Percentiles rank a stretch among this genome's conserved stretches.
Evolutionary conservation across 2,329 filamentous ascomycete species (phyloP).

Genomic region (Nannizziopsis barbatae): DNA sequence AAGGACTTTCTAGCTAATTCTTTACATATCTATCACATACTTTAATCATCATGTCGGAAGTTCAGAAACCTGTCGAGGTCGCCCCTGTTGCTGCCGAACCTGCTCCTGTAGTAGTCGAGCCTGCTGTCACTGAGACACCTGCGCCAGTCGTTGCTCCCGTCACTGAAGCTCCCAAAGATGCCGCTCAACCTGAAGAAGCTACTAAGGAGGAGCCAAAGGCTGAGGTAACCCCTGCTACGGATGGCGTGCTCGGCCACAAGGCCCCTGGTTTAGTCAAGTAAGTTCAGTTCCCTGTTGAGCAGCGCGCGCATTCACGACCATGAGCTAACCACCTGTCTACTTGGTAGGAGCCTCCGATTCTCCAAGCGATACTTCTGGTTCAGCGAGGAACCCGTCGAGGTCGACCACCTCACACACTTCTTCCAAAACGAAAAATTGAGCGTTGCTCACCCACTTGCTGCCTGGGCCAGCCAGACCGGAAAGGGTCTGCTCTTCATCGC

Average conservation of each 20-base stretch:
- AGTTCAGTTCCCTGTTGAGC: constrained; percentile 29
- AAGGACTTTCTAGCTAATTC: constrained; percentile 14
- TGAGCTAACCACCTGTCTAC: constrained; percentile 15
- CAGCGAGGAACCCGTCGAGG: constrained; percentile 58
- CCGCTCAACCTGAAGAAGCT: constrained; percentile 28
- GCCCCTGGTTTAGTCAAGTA: constrained; percentile 81
- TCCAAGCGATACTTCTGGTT: constrained; percentile 93
- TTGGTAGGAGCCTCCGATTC: constrained; percentile 67
- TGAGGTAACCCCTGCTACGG: constrained; percentile 56
- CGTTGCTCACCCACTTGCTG: constrained; percentile 64
- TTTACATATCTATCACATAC: constrained; percentile 29
- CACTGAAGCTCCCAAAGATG: constrained; percentile 19
- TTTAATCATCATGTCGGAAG: constrained; percentile 51
- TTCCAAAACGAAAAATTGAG: constrained; percentile 80
- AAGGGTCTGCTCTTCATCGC: constrained; percentile 90
- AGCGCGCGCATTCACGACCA: neutral
- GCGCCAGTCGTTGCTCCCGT: constrained; percentile 31
- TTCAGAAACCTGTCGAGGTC: constrained; percentile 56
- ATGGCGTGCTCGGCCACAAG: constrained; percentile 84
- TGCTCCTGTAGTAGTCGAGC: constrained; percentile 9
- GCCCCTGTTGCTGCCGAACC: constrained; percentile 25
- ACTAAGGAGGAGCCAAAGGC: constrained; percentile 27
- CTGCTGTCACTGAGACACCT: constrained; percentile 26
- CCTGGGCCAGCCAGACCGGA: constrained; percentile 87
- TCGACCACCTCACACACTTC: constrained; percentile 64